Percentiles rank a stretch among this genome's conserved stretches.
Evolutionary conservation across 208 protist genomes (phyloP).

Genomic region (Strigomonas culicis): DNA sequence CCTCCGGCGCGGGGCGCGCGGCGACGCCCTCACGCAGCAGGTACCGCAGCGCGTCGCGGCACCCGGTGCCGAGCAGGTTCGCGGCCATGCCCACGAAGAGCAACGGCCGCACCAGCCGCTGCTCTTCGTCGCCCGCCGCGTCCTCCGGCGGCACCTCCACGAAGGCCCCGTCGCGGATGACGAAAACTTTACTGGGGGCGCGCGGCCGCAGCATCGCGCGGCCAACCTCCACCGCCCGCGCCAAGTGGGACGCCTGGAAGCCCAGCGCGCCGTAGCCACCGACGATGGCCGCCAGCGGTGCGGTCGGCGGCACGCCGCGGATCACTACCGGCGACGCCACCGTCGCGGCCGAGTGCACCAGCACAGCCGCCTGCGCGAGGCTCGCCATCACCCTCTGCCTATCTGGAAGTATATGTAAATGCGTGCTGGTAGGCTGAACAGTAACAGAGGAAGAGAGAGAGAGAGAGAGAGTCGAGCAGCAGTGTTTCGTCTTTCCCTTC

Average conservation of each 20-base stretch:
- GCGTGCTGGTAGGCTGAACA: too few relatives aligned
- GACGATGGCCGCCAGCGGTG: conserved; percentile 23
- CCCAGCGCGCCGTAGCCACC: conserved; percentile 48
- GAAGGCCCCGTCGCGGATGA: conserved; percentile 49
- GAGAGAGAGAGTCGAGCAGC: conserved; percentile 3
- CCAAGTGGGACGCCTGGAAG: conserved; percentile 78
- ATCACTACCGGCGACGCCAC: conserved; percentile 25
- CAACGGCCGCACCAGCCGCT: conserved; percentile 43
- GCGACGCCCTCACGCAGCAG: conserved; percentile 62
- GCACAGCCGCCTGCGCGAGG: conserved; percentile 45
- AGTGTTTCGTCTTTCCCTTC: background rate
- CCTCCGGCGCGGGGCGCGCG: conserved; percentile 7
- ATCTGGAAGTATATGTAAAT: too few relatives aligned
- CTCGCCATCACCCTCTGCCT: too few relatives aligned
- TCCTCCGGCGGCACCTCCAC: conserved; percentile 29
- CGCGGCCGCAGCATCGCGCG: conserved; percentile 50
- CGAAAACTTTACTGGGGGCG: conserved; percentile 41
- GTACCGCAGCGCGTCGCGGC: conserved; percentile 75
- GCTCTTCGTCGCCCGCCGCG: conserved; percentile 1
- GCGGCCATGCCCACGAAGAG: conserved; percentile 75
- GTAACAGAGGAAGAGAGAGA: conserved; percentile 2
- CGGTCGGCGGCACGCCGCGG: conserved; percentile 30
- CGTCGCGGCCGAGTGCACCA: conserved; percentile 33
- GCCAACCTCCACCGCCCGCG: conserved; percentile 43
- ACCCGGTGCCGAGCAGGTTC: conserved; percentile 81